These are phyloP conservation scores for Syzygium syzygioides DNA, from an alignment of 441 rosid genomes.

Conservation along the genomic window DNA sequence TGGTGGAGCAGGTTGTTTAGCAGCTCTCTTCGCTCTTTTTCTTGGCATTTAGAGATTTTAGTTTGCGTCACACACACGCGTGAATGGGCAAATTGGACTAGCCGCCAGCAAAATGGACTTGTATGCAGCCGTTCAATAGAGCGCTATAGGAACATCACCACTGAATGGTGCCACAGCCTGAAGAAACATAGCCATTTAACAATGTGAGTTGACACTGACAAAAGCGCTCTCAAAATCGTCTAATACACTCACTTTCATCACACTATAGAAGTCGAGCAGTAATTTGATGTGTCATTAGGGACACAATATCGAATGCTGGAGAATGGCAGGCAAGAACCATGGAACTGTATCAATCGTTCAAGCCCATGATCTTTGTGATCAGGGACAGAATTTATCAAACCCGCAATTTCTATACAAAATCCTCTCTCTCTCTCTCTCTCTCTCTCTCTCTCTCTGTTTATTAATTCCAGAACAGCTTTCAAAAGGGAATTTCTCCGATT, in stretches of 20 bases:
- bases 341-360: neutral
- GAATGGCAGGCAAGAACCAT: neutral
- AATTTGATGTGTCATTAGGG: neutral
- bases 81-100: neutral
- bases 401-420: neutral
- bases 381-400: neutral
- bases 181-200: neutral
- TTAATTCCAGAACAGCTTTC: neutral
- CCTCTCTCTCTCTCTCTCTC: neutral
- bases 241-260: neutral
- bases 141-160: neutral
- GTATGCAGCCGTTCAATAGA: neutral
- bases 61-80: neutral
- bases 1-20: constrained; percentile 14
- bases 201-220: neutral
- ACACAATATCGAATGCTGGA: neutral
- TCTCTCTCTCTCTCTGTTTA: no score
- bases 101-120: neutral
- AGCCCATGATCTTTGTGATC: neutral
- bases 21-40: constrained; percentile 32
- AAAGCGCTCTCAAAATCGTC: neutral
- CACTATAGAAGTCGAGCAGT: neutral
- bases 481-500: neutral
- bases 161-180: neutral
- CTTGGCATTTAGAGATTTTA: constrained; percentile 28